Evolutionary conservation across 176 grass and related monocot species (phyloP), one percentile per base, ranked within the genome.

Genomic region (Ensete glaucum): DNA sequence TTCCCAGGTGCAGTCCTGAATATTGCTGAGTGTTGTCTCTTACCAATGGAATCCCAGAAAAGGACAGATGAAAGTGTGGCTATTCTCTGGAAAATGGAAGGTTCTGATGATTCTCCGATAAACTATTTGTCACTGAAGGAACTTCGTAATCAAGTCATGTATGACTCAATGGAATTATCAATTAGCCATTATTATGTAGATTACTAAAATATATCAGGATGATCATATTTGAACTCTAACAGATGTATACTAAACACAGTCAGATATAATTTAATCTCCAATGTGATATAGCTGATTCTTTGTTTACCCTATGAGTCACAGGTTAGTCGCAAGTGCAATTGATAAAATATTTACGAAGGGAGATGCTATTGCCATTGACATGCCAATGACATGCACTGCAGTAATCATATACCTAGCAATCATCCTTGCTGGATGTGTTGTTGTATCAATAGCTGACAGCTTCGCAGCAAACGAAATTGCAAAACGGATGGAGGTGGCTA

Each of bases 381-480:
- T 93, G 94, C 94, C 94, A 81, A 91, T 98, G 94, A 93, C 94
- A 73, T 98, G 88, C 78, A 84, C 85, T 57, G 90, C 94, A 56
- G 94, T 98, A 16, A 85, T 98, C 72, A 85, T 93, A 85, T 98
- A 98, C 79, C 72, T 98, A 55, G 88, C 88, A 29, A 89, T 91
- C 77, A 68, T 98, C 79, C 77, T 98, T 52, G 82, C 90, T 76
- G 94, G 94, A 43, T 88, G 82, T 78, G 80, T 91, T 89, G 94
- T 98, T 77, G 94, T 98, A 55, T 93, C 88, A 53, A 98, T 98
- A 87, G 88, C 94, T 75, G 94, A 98, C 77, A 98, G 94, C 80
- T 93, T 98, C 76, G 80, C 85, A 52, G 77, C 90, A 58, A 85
- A 84, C 25, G 94, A 98, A 83, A 91, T 98, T 74, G 80, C 74